Base-by-base conservation (phyloP, 257 asterid genomes). In the Petrea volubilis region DNA sequence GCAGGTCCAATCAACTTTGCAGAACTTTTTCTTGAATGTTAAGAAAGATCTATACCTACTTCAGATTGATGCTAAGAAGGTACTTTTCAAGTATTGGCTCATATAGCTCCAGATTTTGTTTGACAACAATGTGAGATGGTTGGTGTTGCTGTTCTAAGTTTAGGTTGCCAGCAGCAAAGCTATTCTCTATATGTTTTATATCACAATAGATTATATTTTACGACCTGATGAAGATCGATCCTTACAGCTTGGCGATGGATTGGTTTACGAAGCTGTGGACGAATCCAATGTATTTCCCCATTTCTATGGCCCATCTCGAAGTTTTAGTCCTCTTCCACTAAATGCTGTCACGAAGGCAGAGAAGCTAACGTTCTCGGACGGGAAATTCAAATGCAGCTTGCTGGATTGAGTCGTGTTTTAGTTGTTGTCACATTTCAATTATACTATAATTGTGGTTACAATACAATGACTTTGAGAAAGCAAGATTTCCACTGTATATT, bases 271-370 rank as follows among this genome's bases (percentile, higher is more conserved):
- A 86, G 85, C 84, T 15, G 83, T 79, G 55, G 96, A 84, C 1
- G 86, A 84, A 27, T 28, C 80, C 29, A 75, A 78, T 17, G 68
- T 74, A 17, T 91, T 93, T 65, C 97, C 97, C 63, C 98, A 93
- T 86, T 93, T 91, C 82, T 93, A 93, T 12, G 98, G 98, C 6
- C 94, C 97, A 20, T 81, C 89, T 51, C 79, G 96, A 64, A 89
- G 91, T 79, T 93, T 91, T 53, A 71, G 80, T 44, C 92, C 96
- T 28, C 92, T 93, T 62, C 95, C 97, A 36, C 66, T 89, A 24
- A 87, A 79, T 21, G 91, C 68, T 31, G 96, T 93, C 57, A 46
- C 64, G 14, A 81, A 85, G 74, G 90, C 95, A 25, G 96, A 91
- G 81, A 89, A 87, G 78, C 76, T 93, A n/a, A 59, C 72, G 40